These are phyloP conservation scores for Eimeria tenella DNA, from an alignment of 169 alveolate genomes.

Conservation along the genomic window DNA sequence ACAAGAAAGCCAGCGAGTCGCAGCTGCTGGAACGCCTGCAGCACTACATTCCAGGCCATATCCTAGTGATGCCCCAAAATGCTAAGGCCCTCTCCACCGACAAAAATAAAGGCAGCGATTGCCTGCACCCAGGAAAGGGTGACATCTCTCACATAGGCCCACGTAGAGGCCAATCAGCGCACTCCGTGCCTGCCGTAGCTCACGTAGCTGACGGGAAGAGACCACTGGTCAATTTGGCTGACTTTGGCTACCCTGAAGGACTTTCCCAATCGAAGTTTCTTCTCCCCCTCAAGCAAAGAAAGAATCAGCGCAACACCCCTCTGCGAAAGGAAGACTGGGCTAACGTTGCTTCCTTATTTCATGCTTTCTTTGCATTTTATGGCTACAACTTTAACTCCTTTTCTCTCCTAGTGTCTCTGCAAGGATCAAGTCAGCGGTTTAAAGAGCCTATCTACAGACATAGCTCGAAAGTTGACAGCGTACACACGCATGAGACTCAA, in stretches of 20 bases:
- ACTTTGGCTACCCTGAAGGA: no score
- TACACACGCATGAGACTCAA: neutral
- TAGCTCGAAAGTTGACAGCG: neutral
- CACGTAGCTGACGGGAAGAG: no score
- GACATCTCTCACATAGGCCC: no score
- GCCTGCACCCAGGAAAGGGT: no score
- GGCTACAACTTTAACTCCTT: conserved; percentile 25
- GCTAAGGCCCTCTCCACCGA: no score
- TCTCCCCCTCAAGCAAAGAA: no score
- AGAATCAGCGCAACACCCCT: neutral
- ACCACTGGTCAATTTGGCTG: no score
- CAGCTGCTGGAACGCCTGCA: conserved; percentile 30
- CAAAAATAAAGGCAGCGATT: no score
- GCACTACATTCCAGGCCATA: neutral
- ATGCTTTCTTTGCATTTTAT: conserved; percentile 1
- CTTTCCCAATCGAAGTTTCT: no score
- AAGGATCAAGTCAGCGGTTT: neutral
- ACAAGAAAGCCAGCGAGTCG: neutral
- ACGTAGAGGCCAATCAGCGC: no score
- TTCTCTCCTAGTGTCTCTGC: conserved; percentile 39
- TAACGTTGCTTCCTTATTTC: neutral
- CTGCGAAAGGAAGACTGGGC: conserved; percentile 16
- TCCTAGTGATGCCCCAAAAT: neutral
- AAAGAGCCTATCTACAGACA: neutral
- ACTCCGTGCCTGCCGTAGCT: no score